Evolutionary conservation across 2,329 filamentous ascomycete species (phyloP), one percentile per base, ranked within the genome.

Genomic region (Aspergillus sp.): DNA sequence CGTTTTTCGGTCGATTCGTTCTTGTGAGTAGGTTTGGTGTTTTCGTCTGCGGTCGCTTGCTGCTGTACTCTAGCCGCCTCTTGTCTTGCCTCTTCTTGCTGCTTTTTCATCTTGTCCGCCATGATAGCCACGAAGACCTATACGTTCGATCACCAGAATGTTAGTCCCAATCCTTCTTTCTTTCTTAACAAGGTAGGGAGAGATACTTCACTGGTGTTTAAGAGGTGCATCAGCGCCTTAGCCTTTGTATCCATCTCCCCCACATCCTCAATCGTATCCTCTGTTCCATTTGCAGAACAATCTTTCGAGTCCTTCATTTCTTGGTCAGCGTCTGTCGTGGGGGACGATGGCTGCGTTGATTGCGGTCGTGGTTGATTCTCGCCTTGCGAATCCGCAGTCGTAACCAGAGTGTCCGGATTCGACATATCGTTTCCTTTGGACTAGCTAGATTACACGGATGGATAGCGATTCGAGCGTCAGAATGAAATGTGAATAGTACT

Each of bases 21-120:
- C 9, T 30, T 30, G 25, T 53, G 5, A 3, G 49, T 19, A n/a
- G 56, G 44, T n/a, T 66, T 64, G 43, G 60, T 49, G 15, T 64
- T 62, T 22, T 57, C 50, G 10, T 58, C 54, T 15, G 60, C 52
- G 1, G 59, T 52, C 13, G 58, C 48, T 49, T 64, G 58, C 49
- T 57, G 48, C 25, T 49, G 51, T 17, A 50, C 53, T 41, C 66
- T 71, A 7, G 66, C 61, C 0, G 65, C 68, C 38, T 64, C 63
- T 35, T 64, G 60, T 42, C 56, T 60, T 5, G 70, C 70, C 38
- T 72, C 64, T 45, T 74, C 72, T 49, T 72, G 68, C 43, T 74
- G 72, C 44, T 69, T 69, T 51, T 73, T 73, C 72, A 74, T 74
- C 49, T 72, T 74, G 44, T 74, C 72, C 19, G 71, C 70, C 72